Conservation (phyloP, 495 filamentous ascomycete genomes). For the Penicillium odoratum region DNA sequence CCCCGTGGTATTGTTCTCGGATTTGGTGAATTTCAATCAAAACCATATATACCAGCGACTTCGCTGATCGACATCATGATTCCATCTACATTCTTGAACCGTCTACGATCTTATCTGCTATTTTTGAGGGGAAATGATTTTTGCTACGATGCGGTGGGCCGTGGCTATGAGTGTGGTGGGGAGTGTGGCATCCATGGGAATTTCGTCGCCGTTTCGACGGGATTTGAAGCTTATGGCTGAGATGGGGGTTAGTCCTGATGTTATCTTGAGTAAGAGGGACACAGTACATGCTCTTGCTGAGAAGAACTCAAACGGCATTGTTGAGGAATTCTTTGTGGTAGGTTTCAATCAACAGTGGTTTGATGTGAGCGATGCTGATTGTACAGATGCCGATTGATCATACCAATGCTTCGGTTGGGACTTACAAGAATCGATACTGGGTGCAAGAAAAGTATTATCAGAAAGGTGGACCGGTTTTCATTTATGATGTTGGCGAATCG, state of each 20-base stretch:
- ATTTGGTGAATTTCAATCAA: conserved; percentile 3
- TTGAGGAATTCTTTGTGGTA: conserved; percentile 30
- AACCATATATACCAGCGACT: conserved; percentile 5
- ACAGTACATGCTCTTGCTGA: conserved; percentile 11
- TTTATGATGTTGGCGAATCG: conserved; percentile 54
- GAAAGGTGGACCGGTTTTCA: conserved; percentile 52
- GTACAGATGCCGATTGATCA: conserved; percentile 51
- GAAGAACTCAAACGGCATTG: background rate
- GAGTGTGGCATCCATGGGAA: conserved; percentile 9
- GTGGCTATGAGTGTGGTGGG: conserved; percentile 16
- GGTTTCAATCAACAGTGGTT: background rate
- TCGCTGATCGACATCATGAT: conserved; percentile 3
- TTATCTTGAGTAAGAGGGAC: conserved; percentile 11
- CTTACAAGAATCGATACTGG: conserved; percentile 57
- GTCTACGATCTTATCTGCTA: background rate
- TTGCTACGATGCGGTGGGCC: conserved; percentile 1
- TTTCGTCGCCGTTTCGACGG: conserved; percentile 11
- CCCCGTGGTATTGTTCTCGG: conserved; percentile 25
- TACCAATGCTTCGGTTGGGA: conserved; percentile 37
- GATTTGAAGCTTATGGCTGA: conserved; percentile 30
- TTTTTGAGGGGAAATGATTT: conserved; percentile 12
- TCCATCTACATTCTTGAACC: background rate
- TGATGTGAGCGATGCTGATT: conserved; percentile 3
- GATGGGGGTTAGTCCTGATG: conserved; percentile 26
- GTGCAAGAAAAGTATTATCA: conserved; percentile 49